Evolutionary conservation across 768 basidiomycete species (phyloP).

Genomic region (Xerocomus brunneocitrinus): DNA sequence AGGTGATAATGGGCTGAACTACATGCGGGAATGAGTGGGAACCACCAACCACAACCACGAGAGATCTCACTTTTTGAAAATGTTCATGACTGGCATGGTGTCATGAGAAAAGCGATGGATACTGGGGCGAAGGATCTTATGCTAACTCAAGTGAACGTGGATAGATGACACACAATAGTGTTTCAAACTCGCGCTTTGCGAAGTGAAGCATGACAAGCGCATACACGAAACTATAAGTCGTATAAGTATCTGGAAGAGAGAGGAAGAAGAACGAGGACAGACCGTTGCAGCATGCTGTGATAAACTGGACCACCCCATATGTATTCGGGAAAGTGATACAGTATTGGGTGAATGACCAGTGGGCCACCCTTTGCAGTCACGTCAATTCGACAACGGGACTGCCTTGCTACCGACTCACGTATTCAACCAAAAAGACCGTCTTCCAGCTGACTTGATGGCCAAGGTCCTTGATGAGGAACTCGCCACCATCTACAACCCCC

Average conservation of each 20-base stretch:
- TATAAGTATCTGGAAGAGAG: conserved; percentile 1
- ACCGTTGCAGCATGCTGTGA: conserved; percentile 79
- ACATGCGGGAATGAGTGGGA: conserved; percentile 2
- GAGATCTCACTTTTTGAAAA: conserved; percentile 82
- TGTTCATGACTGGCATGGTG: conserved; percentile 83
- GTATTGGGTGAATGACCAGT: conserved; percentile 79
- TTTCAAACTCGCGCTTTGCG: conserved; percentile 88
- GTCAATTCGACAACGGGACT: conserved; percentile 3
- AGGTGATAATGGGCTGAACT: conserved; percentile 91
- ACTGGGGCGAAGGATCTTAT: conserved; percentile 34
- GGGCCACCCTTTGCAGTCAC: conserved; percentile 63
- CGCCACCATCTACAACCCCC: conserved; percentile 56
- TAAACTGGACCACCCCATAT: conserved; percentile 68
- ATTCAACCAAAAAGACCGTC: conserved; percentile 91
- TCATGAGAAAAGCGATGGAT: conserved; percentile 94
- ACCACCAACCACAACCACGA: not conserved
- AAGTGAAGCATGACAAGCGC: conserved; percentile 82
- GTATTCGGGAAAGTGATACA: conserved; percentile 66
- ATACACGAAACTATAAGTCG: conserved; percentile 53
- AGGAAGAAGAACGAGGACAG: conserved; percentile 9
- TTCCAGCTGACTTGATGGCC: conserved; percentile 88
- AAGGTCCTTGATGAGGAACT: conserved; percentile 80
- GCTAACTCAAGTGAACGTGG: not conserved
- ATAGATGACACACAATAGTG: conserved; percentile 63
- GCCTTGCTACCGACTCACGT: conserved; percentile 51